A percentile compares a stretch with the other conserved stretches of the same genome.
These are phyloP conservation scores for Radiomyces spectabilis DNA, from an alignment of 192 early-diverging fungal genomes.

Conservation along the genomic window DNA sequence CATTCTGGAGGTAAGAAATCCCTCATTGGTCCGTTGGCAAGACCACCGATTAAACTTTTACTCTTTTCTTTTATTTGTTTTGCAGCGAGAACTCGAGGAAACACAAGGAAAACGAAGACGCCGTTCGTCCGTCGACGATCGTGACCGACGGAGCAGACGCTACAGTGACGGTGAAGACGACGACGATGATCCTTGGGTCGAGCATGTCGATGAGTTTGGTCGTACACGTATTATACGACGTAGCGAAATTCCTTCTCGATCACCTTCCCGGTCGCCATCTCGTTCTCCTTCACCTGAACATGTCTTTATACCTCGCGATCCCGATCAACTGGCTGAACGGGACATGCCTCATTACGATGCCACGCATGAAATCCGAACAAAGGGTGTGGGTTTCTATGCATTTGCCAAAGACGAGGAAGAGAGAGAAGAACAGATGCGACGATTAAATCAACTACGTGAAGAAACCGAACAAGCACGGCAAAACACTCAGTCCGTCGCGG, in stretches of 20 bases:
- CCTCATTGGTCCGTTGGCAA: not conserved
- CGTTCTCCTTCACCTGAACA: not conserved
- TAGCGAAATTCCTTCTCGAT: constrained; percentile 47
- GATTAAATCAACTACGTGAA: constrained; percentile 43
- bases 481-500: not conserved
- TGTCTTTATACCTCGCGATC: too few relatives aligned
- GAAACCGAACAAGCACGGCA: constrained; percentile 32
- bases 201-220: constrained; percentile 67
- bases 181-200: constrained; percentile 62
- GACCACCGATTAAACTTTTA: not conserved
- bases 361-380: constrained; percentile 45
- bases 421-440: constrained; percentile 51
- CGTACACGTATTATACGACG: constrained; percentile 51
- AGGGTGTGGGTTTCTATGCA: constrained; percentile 59
- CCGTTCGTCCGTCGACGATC: too few relatives aligned
- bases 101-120: not conserved
- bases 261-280: not conserved
- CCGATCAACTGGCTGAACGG: not conserved
- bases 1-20: not conserved
- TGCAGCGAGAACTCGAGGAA: too few relatives aligned
- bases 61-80: too few relatives aligned
- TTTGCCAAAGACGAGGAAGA: constrained; percentile 58
- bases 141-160: too few relatives aligned
- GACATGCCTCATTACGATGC: constrained; percentile 6
- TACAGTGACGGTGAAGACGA: constrained; percentile 11